Conservation (phyloP, 169 alveolate genomes). For the Cryptosporidium sp. region DNA sequence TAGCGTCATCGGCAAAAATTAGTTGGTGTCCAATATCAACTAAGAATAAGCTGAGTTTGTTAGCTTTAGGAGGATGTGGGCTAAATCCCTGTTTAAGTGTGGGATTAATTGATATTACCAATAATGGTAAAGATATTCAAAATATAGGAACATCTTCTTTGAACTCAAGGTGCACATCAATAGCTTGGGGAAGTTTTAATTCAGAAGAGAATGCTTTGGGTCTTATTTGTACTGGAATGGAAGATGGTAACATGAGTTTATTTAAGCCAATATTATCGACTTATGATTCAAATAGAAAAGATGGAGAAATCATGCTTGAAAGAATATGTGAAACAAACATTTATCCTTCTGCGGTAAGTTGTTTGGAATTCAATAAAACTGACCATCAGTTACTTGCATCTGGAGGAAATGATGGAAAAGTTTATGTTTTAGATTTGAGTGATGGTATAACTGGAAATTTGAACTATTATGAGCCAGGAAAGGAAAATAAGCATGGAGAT, state of each 20-base stretch:
- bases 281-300: background rate
- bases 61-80: conserved; percentile 75
- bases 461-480: conserved; percentile 69
- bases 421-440: conserved; percentile 79
- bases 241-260: conserved; percentile 35
- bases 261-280: conserved; percentile 26
- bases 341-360: conserved; percentile 76
- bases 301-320: background rate
- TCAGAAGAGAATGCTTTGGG: conserved; percentile 26
- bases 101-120: conserved; percentile 46
- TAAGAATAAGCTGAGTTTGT: conserved; percentile 5
- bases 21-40: conserved; percentile 70
- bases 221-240: conserved; percentile 66
- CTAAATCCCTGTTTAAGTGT: conserved; percentile 35
- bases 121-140: conserved; percentile 30
- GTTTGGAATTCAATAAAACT: conserved; percentile 79
- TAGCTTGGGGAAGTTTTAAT: conserved; percentile 63
- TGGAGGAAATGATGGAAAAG: conserved; percentile 82
- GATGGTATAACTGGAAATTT: conserved; percentile 46
- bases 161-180: conserved; percentile 65
- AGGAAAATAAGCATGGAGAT: conserved; percentile 78
- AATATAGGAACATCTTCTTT: conserved; percentile 24
- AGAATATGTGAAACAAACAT: conserved; percentile 65
- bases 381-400: conserved; percentile 80
- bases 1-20: conserved; percentile 55